Evolutionary conservation across 768 basidiomycete genomes (phyloP).

Genomic region (Leccinum incarnatum): DNA sequence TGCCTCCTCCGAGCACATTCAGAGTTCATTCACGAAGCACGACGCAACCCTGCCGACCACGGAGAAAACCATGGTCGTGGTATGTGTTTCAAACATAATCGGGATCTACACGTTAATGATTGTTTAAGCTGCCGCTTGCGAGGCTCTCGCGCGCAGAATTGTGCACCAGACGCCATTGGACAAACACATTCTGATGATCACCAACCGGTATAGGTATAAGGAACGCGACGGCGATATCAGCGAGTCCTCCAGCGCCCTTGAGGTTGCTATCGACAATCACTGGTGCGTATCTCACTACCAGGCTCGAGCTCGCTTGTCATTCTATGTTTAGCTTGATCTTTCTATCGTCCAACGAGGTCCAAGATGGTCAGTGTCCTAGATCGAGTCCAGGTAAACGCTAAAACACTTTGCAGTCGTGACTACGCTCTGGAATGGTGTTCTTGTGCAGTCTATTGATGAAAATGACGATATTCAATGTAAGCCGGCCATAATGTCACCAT

Average conservation of each 20-base stretch:
- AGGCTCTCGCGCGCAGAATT: conserved; percentile 78
- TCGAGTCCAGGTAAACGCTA: background rate
- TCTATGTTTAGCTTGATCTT: conserved; percentile 61
- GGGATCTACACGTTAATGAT: background rate
- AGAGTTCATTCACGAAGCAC: conserved; percentile 80
- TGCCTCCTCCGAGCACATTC: conserved; percentile 73
- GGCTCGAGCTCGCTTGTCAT: conserved; percentile 2
- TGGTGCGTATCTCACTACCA: conserved; percentile 48
- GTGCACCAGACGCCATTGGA: conserved; percentile 69
- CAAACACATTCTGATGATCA: conserved; percentile 67
- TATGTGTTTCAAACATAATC: conserved; percentile 26
- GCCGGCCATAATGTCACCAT: conserved; percentile 12
- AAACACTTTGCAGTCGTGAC: conserved; percentile 57
- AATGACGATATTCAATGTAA: conserved; percentile 77
- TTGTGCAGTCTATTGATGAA: conserved; percentile 75
- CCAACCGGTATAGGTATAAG: conserved; percentile 67
- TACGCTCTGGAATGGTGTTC: conserved; percentile 77
- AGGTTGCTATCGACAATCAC: conserved; percentile 89
- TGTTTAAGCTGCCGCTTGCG: conserved; percentile 69
- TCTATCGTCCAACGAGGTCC: conserved; percentile 81
- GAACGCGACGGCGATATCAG: conserved; percentile 76
- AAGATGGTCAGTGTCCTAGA: conserved; percentile 53
- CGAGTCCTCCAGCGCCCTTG: conserved; percentile 73
- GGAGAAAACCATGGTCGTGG: conserved; percentile 84
- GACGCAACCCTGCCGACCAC: conserved; percentile 79